Conservation (phyloP, 257 asterid species). For the Przewalskia tangutica region DNA sequence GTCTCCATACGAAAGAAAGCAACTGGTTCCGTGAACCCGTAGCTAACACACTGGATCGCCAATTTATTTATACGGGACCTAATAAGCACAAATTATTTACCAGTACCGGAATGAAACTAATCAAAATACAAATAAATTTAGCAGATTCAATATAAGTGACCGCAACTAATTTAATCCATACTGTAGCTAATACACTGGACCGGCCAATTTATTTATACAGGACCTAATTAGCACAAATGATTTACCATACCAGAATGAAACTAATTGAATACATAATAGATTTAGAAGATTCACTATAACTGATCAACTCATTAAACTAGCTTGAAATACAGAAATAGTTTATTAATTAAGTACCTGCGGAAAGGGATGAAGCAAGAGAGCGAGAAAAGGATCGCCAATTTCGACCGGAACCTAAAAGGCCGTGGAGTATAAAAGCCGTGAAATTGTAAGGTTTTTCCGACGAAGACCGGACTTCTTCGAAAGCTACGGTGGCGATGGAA, state of each 20-base stretch:
- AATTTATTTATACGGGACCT: not conserved
- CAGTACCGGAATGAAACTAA: not conserved
- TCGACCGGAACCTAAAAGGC: slow-evolving; percentile 87
- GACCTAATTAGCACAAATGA: not conserved
- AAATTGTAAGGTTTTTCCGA: slow-evolving; percentile 37
- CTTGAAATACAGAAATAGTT: not conserved
- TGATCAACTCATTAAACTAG: not conserved
- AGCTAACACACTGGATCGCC: no score
- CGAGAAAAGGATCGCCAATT: slow-evolving; percentile 95
- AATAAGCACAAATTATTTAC: not conserved
- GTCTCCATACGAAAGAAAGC: no score
- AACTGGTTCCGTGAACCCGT: no score
- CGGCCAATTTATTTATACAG: not conserved
- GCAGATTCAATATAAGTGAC: not conserved
- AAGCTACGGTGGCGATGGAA: slow-evolving; percentile 55
- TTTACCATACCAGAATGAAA: not conserved
- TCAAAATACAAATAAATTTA: not conserved
- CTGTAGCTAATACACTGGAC: no score
- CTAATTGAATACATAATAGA: no score
- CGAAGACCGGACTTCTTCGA: slow-evolving; percentile 51
- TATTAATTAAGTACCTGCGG: slow-evolving; percentile 26
- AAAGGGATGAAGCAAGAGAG: slow-evolving; percentile 51
- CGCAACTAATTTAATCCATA: not conserved
- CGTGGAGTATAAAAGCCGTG: slow-evolving; percentile 86
- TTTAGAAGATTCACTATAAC: not conserved